Evolutionary conservation across 306 rosid species (phyloP).

Genomic region (Glycyrrhiza uralensis): DNA sequence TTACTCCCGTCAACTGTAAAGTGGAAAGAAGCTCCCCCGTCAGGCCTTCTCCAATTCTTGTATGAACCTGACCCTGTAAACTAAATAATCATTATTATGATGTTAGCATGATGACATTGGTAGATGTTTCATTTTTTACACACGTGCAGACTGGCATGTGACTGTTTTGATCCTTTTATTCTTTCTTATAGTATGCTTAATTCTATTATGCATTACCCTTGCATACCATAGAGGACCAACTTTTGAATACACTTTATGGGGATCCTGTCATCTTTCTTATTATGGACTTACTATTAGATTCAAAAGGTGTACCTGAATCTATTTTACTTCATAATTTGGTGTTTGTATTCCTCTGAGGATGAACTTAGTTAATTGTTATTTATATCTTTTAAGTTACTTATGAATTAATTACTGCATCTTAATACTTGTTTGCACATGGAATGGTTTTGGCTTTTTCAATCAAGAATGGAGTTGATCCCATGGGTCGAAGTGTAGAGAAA

Average conservation of each 20-base stretch:
- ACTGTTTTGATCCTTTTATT: not conserved
- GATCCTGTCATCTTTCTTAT: conserved; percentile 11
- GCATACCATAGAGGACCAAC: not conserved
- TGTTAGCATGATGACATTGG: conserved; percentile 6
- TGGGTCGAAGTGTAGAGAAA: conserved; percentile 59
- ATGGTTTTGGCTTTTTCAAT: conserved; percentile 39
- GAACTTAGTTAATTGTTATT: conserved; percentile 4
- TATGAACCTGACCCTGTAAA: conserved; percentile 37
- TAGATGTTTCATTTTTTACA: not conserved
- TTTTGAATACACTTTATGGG: conserved; percentile 8
- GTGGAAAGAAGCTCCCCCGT: conserved; percentile 80
- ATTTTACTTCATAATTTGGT: not conserved
- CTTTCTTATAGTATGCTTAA: not conserved
- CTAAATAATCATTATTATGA: not conserved
- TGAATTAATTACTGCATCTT: conserved; percentile 20
- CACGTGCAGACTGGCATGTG: not conserved
- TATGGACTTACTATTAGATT: conserved; percentile 6
- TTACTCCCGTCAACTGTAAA: conserved; percentile 68
- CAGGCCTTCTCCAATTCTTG: conserved; percentile 69
- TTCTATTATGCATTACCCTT: not conserved
- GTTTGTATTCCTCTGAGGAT: not conserved
- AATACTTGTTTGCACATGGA: conserved; percentile 17
- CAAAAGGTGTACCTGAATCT: conserved; percentile 12
- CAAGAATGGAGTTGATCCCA: conserved; percentile 70
- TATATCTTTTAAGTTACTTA: not conserved